Evolutionary conservation across 371 early-diverging fungal species (phyloP).

Genomic region (Rozella allomycis): DNA sequence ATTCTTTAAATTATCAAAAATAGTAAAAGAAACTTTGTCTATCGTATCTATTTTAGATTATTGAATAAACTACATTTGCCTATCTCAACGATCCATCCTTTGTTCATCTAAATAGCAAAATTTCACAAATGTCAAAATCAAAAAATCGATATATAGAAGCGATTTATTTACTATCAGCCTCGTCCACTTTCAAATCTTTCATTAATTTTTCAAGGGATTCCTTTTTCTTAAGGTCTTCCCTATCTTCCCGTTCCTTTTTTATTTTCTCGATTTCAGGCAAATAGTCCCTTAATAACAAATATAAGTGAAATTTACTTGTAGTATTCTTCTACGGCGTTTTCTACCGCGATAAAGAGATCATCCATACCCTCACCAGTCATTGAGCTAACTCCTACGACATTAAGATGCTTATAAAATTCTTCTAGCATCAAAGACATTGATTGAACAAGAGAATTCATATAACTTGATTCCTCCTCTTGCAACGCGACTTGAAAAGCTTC

Average conservation of each 20-base stretch:
- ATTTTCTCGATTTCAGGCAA: slow-evolving; percentile 48
- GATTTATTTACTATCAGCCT: too few species aligned
- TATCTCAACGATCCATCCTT: background rate
- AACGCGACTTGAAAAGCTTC: slow-evolving; percentile 78
- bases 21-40: too few species aligned
- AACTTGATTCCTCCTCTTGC: slow-evolving; percentile 18
- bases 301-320: slow-evolving; percentile 14
- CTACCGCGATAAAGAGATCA: slow-evolving; percentile 67
- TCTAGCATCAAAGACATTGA: slow-evolving; percentile 92
- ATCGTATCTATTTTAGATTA: too few species aligned
- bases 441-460: slow-evolving; percentile 76
- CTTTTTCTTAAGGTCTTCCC: slow-evolving; percentile 14
- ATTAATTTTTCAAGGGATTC: slow-evolving; percentile 32
- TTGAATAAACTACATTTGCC: background rate
- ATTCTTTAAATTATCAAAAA: too few species aligned
- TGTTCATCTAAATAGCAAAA: too few species aligned
- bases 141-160: too few species aligned
- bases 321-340: slow-evolving; percentile 65
- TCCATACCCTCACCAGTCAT: slow-evolving; percentile 85
- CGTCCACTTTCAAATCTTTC: slow-evolving; percentile 28
- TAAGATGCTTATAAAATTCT: slow-evolving; percentile 87
- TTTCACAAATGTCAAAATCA: too few species aligned
- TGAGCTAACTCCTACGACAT: slow-evolving; percentile 68
- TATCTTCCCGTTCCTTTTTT: slow-evolving; percentile 31
- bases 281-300: slow-evolving; percentile 32